These are phyloP conservation scores for Lipomyces yamadae DNA, from an alignment of 805 yeast genomes.

Conservation along the genomic window DNA sequence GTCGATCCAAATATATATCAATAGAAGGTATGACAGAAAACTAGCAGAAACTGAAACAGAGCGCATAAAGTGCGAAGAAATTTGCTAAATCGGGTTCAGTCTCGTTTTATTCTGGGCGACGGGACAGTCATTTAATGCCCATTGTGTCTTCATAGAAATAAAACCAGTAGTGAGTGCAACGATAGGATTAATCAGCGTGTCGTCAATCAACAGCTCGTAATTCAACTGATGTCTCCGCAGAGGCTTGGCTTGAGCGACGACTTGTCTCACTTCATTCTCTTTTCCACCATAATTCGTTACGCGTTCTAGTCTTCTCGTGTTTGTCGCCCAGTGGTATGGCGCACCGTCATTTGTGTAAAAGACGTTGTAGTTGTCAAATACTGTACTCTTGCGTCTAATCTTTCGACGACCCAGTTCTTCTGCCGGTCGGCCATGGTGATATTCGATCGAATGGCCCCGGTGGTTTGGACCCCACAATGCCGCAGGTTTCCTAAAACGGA, in stretches of 20 bases:
- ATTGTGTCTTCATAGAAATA: conserved; percentile 66
- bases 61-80: neutral
- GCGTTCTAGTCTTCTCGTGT: conserved; percentile 57
- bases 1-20: neutral
- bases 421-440: conserved; percentile 13
- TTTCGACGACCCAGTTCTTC: conserved; percentile 19
- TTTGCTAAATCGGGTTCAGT: conserved; percentile 2
- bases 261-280: conserved; percentile 58
- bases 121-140: conserved; percentile 51
- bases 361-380: conserved; percentile 51
- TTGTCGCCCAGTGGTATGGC: conserved; percentile 61
- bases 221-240: conserved; percentile 65
- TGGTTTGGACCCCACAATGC: conserved; percentile 26
- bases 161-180: conserved; percentile 65
- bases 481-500: conserved; percentile 18
- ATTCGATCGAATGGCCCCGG: conserved; percentile 26
- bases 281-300: conserved; percentile 61
- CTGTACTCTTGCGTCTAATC: conserved; percentile 24
- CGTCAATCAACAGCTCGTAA: conserved; percentile 61
- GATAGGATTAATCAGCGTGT: conserved; percentile 53
- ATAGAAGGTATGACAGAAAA: neutral
- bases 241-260: conserved; percentile 60
- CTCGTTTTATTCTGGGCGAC: conserved; percentile 21
- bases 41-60: neutral
- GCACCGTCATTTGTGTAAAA: conserved; percentile 60